Conservation (phyloP, 2,329 filamentous ascomycete genomes). For the Cladorrhinum sp. region DNA sequence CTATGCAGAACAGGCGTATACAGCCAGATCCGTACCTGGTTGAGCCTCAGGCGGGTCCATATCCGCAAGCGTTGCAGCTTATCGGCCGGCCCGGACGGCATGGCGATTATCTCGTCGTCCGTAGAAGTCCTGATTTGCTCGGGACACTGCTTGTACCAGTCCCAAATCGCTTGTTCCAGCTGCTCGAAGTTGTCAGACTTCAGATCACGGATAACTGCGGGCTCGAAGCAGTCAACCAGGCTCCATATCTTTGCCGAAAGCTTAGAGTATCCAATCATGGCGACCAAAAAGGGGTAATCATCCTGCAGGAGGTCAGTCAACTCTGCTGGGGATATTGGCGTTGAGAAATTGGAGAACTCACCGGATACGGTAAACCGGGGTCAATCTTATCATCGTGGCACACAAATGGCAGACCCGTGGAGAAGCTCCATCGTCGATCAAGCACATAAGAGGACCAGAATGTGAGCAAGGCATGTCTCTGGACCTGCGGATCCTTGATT, state of each 20-base stretch:
- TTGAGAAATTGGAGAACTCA: slow-evolving; percentile 44
- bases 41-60: slow-evolving; percentile 80
- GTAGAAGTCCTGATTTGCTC: slow-evolving; percentile 59
- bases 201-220: slow-evolving; percentile 58
- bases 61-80: slow-evolving; percentile 73
- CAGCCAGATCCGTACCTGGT: slow-evolving; percentile 84
- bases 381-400: slow-evolving; percentile 86
- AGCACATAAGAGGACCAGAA: slow-evolving; percentile 88
- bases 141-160: slow-evolving; percentile 80
- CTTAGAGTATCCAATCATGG: slow-evolving; percentile 81
- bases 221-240: slow-evolving; percentile 68
- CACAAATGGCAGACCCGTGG: slow-evolving; percentile 82
- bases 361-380: slow-evolving; percentile 72
- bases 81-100: slow-evolving; percentile 57
- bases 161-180: slow-evolving; percentile 77
- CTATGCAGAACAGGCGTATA: slow-evolving; percentile 86
- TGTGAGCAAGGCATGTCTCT: slow-evolving; percentile 64
- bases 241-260: slow-evolving; percentile 86
- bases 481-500: slow-evolving; percentile 66
- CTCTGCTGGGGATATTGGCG: background rate
- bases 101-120: slow-evolving; percentile 50
- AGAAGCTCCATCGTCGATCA: slow-evolving; percentile 84
- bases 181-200: slow-evolving; percentile 73
- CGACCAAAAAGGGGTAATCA: slow-evolving; percentile 67
- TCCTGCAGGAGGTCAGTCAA: slow-evolving; percentile 35